phyloP scores from a whole-genome alignment of 148 eudicot genomes.

The Fallopia convolvulus region DNA sequence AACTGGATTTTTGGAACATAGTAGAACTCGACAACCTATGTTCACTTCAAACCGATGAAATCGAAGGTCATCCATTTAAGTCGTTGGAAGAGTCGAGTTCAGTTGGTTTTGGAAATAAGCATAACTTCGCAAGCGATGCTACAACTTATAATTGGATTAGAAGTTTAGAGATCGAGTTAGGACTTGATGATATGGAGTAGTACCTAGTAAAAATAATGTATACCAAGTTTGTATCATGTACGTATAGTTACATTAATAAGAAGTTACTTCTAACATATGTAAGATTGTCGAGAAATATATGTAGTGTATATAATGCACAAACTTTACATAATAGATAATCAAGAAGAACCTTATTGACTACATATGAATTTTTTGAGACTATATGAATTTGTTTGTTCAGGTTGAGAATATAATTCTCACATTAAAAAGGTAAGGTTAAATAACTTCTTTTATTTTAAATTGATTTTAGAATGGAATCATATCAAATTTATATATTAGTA shows the following conservation, averaged over 20 bases:
- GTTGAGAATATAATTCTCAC: too few relatives aligned
- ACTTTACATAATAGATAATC: too few relatives aligned
- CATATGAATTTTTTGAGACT: too few relatives aligned
- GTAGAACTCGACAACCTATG: background rate
- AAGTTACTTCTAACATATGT: background rate
- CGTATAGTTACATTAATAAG: too few relatives aligned
- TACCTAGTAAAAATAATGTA: background rate
- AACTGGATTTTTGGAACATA: background rate
- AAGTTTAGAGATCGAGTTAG: constrained; percentile 8
- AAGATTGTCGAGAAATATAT: background rate
- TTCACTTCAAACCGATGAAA: background rate
- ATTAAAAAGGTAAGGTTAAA: too few relatives aligned
- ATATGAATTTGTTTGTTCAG: too few relatives aligned
- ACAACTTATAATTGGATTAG: background rate
- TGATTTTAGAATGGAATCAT: too few relatives aligned
- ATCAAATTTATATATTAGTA: too few relatives aligned
- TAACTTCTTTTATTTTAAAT: too few relatives aligned
- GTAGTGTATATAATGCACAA: background rate
- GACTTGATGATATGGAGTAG: background rate
- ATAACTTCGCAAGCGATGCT: background rate
- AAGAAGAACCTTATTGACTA: too few relatives aligned
- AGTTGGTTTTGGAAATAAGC: background rate
- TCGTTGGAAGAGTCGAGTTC: constrained; percentile 6
- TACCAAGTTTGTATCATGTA: too few relatives aligned
- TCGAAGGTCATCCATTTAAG: background rate